Evolutionary conservation across 2,329 filamentous ascomycete species (phyloP), one percentile per base, ranked within the genome.

Genomic region (Aureobasidium sp.): DNA sequence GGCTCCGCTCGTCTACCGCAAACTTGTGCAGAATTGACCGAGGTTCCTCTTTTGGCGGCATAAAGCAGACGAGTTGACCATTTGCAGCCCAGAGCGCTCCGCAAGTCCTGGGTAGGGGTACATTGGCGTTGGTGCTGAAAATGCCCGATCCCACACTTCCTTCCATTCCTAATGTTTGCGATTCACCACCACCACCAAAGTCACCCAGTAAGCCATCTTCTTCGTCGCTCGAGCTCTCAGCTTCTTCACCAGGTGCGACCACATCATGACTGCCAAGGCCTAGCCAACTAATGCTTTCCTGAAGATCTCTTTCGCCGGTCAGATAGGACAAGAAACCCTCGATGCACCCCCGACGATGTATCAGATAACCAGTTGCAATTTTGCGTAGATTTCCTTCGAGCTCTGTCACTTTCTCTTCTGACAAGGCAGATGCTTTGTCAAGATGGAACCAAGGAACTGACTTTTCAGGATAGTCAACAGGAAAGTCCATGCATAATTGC

Each of bases 141-240:
- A 80, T 72, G 62, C 81, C 81, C 62, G 81, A 77, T 31, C 74
- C 79, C 64, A 79, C 78, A 22, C 65, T 65, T 8, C 68, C 66
- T 14, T 66, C 68, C 59, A 72, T 58, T 25, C 45, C 55, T 14
- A 65, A 34, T 14, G 52, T 61, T 52, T 65, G 75, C 25, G 72
- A 75, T 60, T 76, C 74, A 4, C 62, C 72, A 4, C 62, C 72
- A 72, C 69, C 76, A 65, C 17, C 75, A 73, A 61, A 78, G 71
- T 70, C 72, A 49, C 71, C 70, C 47, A 71, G 70, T 37, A 68
- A 65, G 55, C 60, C 67, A 57, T 65, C 68, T 47, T 70, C 69
- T 63, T 77, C 75, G 62, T 75, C 76, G 68, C 89, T 95, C 3
- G 91, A 97, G 67, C 90, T 93, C 66, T 94, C 90, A 29, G 63